These are phyloP conservation scores for Calonectria hawksworthii DNA, from an alignment of 2,329 filamentous ascomycete genomes.

Conservation along the genomic window DNA sequence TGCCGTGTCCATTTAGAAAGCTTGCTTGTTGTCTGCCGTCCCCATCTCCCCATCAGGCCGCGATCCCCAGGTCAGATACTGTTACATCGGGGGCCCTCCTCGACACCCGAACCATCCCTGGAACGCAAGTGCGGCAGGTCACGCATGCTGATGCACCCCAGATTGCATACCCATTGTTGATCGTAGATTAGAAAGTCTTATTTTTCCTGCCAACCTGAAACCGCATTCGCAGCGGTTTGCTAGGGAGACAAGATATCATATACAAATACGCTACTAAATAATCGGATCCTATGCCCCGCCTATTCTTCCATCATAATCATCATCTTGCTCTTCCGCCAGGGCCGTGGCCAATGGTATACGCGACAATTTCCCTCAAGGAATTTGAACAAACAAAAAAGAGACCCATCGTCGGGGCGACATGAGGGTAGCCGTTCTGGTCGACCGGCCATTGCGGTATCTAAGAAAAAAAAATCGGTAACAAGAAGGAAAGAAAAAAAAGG, in stretches of 20 bases:
- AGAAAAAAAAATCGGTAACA: conserved; percentile 24
- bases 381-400: conserved; percentile 13
- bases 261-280: conserved; percentile 20
- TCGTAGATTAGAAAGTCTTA: conserved; percentile 26
- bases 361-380: conserved; percentile 21
- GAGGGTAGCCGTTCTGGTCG: conserved; percentile 30
- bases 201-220: conserved; percentile 13
- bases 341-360: conserved; percentile 26
- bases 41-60: conserved; percentile 1
- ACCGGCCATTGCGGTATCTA: conserved; percentile 44
- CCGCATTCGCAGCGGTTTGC: conserved; percentile 1
- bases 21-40: neutral
- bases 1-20: conserved; percentile 3
- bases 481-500: conserved; percentile 24
- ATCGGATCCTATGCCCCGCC: neutral
- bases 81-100: conserved; percentile 13
- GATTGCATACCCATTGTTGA: neutral
- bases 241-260: conserved; percentile 5
- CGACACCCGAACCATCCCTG: neutral
- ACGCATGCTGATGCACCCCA: conserved; percentile 12
- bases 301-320: conserved; percentile 15
- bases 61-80: neutral
- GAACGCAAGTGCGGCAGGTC: conserved; percentile 18
- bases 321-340: conserved; percentile 9
- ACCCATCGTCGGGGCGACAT: conserved; percentile 42